Evolutionary conservation across 2,329 filamentous ascomycete species (phyloP).

Genomic region (Botrytis elliptica): DNA sequence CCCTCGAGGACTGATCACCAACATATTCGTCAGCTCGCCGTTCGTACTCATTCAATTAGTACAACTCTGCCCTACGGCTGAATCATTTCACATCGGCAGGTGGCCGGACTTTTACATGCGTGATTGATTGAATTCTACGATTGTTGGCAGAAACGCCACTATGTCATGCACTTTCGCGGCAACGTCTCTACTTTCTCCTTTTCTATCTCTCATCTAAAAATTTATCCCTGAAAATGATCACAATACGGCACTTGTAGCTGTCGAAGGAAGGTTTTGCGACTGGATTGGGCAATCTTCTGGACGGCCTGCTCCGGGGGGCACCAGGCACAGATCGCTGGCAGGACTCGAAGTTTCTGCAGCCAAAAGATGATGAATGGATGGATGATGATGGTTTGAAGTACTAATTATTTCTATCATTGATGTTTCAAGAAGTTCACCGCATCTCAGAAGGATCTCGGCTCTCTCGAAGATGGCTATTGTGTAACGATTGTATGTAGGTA

Average conservation of each 20-base stretch:
- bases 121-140: slow-evolving; percentile 22
- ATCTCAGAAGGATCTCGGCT: slow-evolving; percentile 9
- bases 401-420: not conserved
- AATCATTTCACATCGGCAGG: slow-evolving; percentile 21
- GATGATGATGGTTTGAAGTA: not conserved
- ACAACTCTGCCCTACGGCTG: slow-evolving; percentile 23
- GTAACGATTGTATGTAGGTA: slow-evolving; percentile 9
- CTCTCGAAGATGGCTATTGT: not conserved
- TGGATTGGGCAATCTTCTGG: slow-evolving; percentile 2
- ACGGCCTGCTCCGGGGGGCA: not conserved
- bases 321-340: slow-evolving; percentile 1
- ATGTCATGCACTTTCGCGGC: slow-evolving; percentile 23
- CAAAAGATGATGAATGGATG: slow-evolving; percentile 3
- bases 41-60: slow-evolving; percentile 20
- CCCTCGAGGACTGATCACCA: slow-evolving; percentile 23
- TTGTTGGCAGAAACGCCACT: slow-evolving; percentile 20
- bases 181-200: slow-evolving; percentile 13
- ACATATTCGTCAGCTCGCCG: slow-evolving; percentile 20
- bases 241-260: not conserved
- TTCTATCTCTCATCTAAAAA: not conserved
- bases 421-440: not conserved
- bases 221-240: not conserved
- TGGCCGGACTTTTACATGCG: slow-evolving; percentile 23
- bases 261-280: slow-evolving; percentile 3
- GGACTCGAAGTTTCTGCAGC: not conserved